Evolutionary conservation across 2,329 filamentous ascomycete genomes (phyloP), one percentile per base, ranked within the genome.

Genomic region (Pestalotiopsis sp.): DNA sequence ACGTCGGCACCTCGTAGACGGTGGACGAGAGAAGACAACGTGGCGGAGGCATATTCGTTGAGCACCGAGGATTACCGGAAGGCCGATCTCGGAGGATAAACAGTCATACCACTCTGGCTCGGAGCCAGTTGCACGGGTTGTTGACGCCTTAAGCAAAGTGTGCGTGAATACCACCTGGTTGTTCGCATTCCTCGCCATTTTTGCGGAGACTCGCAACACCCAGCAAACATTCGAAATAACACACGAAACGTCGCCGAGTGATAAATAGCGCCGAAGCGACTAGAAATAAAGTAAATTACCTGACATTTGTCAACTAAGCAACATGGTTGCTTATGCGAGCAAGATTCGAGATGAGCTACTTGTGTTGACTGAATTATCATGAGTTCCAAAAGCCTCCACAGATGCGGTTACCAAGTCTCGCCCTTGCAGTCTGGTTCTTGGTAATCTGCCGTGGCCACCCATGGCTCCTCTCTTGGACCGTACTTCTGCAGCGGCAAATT

Each of bases 401-500:
- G 5, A 45, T 52, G n/a, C n/a, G n/a, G 3, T 9, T 52, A 52
- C 82, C 86, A 88, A 14, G 72, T 68, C 57, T 74, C 73, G 1
- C 87, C 87, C 72, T 76, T 83, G 82, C 88, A 88, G 80, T 95
- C 93, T 13, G 86, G 88, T 75, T 91, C 86, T 0, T 70, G 68
- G 75, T 95, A 86, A 1, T 75, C 76, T 74, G 85, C 81, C 2
- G 88, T 90, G 3, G 91, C 91, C 69, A 92, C 93, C 95, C 94
- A 97, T 1, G 94, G 94, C 61, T 86, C 81, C 75, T 97, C 93
- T 4, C 80, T 78, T 7, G 79, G 71, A 0, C 77, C 82, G 75
- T 97, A 97, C 6, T 82, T 82, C 63, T 88, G 88, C 36, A 97
- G 78, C 0, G 94, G 94, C 6, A 95, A 80, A 78, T 90, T 90